Conservation (phyloP, 371 early-diverging fungal genomes). For the Lichtheimia hyalospora region DNA sequence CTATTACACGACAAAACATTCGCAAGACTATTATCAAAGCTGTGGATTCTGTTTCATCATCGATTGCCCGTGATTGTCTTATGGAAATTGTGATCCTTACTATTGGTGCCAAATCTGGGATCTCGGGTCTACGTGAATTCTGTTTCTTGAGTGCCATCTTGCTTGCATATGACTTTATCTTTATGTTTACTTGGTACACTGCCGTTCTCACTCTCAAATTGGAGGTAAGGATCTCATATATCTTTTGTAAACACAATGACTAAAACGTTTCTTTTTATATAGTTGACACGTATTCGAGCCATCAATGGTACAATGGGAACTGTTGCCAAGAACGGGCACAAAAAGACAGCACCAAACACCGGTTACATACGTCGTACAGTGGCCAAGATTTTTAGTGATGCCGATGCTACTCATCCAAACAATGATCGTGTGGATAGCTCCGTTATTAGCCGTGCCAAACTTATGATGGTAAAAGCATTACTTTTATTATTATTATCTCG, state of each 20-base stretch:
- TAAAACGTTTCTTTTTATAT: background rate
- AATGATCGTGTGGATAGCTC: conserved; percentile 45
- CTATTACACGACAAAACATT: conserved; percentile 46
- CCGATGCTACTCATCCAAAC: conserved; percentile 7
- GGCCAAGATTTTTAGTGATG: conserved; percentile 46
- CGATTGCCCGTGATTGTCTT: conserved; percentile 76
- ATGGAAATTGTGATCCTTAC: conserved; percentile 82
- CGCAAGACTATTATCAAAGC: conserved; percentile 70
- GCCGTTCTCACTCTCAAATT: conserved; percentile 87
- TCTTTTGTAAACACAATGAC: background rate
- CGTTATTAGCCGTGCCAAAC: conserved; percentile 52
- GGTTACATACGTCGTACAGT: conserved; percentile 45
- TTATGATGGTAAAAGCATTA: conserved; percentile 25
- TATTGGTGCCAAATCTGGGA: conserved; percentile 77
- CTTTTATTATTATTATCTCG: background rate
- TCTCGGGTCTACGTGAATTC: conserved; percentile 79
- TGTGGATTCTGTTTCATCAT: conserved; percentile 65
- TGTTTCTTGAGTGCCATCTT: conserved; percentile 81
- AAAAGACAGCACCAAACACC: conserved; percentile 24
- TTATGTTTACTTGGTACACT: conserved; percentile 86
- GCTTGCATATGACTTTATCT: conserved; percentile 78
- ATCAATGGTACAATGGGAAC: conserved; percentile 14
- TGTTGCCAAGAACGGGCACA: conserved; percentile 27
- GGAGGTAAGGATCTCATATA: conserved; percentile 56
- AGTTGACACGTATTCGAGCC: conserved; percentile 24